phyloP scores from a whole-genome alignment of 2,329 filamentous ascomycete genomes.

The Aspergillus calidoustus region DNA sequence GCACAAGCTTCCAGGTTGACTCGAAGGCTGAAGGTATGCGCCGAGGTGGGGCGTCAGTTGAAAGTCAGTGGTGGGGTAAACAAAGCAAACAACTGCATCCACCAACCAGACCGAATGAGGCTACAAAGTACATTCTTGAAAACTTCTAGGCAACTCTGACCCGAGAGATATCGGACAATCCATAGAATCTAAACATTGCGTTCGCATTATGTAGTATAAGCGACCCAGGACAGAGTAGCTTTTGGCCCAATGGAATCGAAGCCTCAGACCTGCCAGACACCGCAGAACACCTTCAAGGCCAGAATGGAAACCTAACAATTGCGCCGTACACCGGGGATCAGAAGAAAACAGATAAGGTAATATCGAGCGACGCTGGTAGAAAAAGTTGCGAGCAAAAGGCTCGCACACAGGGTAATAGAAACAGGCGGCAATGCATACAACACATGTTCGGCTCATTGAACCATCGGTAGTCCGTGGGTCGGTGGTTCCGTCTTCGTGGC shows the following conservation, averaged over 20 bases:
- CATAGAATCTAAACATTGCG: background rate
- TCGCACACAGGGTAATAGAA: background rate
- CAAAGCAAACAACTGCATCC: background rate
- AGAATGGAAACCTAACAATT: conserved; percentile 23
- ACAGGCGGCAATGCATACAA: conserved; percentile 9
- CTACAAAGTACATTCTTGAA: background rate
- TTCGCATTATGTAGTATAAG: background rate
- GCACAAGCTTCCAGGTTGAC: background rate
- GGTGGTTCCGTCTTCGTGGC: conserved; percentile 33
- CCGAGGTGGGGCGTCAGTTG: background rate
- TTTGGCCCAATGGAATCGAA: conserved; percentile 9
- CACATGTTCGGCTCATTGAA: conserved; percentile 22
- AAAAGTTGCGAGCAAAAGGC: background rate
- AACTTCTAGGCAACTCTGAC: background rate
- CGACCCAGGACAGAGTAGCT: conserved; percentile 2
- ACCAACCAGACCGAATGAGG: background rate
- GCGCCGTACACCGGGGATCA: conserved; percentile 27
- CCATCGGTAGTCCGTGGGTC: conserved; percentile 34
- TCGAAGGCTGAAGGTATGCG: background rate
- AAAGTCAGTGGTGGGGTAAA: background rate
- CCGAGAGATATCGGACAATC: background rate
- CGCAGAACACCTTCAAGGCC: conserved; percentile 27
- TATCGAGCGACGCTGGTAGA: conserved; percentile 8
- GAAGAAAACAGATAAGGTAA: conserved; percentile 9
- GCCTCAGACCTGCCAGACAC: conserved; percentile 13